phyloP scores from a whole-genome alignment of 2,329 filamentous ascomycete species.

The Xylariaceae sp. region DNA sequence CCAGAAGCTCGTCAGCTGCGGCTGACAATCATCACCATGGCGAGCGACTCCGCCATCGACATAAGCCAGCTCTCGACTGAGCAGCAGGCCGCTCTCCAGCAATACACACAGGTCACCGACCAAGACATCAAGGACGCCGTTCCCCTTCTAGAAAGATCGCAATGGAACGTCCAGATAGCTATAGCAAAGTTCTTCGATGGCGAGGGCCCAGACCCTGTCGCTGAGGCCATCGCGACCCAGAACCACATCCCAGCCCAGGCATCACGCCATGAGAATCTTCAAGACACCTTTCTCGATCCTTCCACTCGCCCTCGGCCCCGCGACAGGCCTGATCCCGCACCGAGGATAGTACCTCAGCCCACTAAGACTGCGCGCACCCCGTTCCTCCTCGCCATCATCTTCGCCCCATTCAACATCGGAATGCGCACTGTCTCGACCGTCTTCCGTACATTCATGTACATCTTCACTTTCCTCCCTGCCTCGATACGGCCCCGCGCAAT shows the following conservation, averaged over 20 bases:
- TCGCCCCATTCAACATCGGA: constrained; percentile 76
- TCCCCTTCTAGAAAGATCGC: constrained; percentile 73
- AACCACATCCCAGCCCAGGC: constrained; percentile 58
- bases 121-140: constrained; percentile 75
- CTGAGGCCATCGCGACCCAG: constrained; percentile 67
- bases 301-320: constrained; percentile 31
- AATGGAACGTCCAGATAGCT: constrained; percentile 98
- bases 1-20: background rate
- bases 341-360: constrained; percentile 76
- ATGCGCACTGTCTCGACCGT: constrained; percentile 67
- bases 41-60: constrained; percentile 48
- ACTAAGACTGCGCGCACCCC: constrained; percentile 67
- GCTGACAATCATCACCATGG: constrained; percentile 31
- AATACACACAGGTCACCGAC: constrained; percentile 83
- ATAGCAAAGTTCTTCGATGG: constrained; percentile 98
- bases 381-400: constrained; percentile 70
- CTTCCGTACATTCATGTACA: constrained; percentile 69
- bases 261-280: constrained; percentile 69
- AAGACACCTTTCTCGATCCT: constrained; percentile 50
- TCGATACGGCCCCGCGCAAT: constrained; percentile 52
- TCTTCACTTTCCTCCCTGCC: constrained; percentile 77
- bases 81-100: constrained; percentile 81
- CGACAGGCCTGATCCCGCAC: constrained; percentile 62
- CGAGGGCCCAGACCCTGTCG: constrained; percentile 76
- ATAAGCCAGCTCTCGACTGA: constrained; percentile 67